Evolutionary conservation across 805 yeast species (phyloP), one percentile per base, ranked within the genome.

Genomic region (Metschnikowia gelsemii): DNA sequence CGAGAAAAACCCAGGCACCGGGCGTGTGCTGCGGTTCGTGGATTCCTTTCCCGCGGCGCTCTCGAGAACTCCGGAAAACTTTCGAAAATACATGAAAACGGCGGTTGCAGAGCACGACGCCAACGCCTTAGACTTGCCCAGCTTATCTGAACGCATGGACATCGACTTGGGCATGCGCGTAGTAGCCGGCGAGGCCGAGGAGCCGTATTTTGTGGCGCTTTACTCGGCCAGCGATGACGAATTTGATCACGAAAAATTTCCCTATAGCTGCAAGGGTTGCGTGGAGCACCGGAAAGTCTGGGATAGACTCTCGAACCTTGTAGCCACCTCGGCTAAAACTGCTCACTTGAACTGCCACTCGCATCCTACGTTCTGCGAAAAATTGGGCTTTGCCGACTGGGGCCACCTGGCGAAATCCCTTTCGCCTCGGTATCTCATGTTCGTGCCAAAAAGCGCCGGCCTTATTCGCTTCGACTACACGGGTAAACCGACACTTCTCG

Each of bases 281-380:
- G 51, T 67, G 31, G 75, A 72, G 12, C 72, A 75, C 45, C 74
- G 76, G 46, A 71, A 73, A 45, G 51, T 68, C 1, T 86, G 91
- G 93, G 75, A 73, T 37, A 61, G 71, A 23, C 57, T 81, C 4
- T 72, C 83, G 5, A 77, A 78, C 49, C 72, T 69, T 20, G 56
- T 84, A 5, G 46, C 56, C 8, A 50, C 63, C 4, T 46, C 56
- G 3, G 63, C 75, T 18, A 59, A 60, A 11, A 61, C 78, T 0
- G 84, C 77, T 3, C 87, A 79, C 57, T 65, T 84, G 49, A 80
- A 79, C 59, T 85, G 93, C 60, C 59, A 63, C 26, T 54, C 73
- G 8, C 73, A 79, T 51, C 59, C 67, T 3, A 61, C 64, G 14
- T 55, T 83, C 2, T 85, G 95, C 56, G 51, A 61, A 20, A 64